phyloP scores from a whole-genome alignment of 2,329 filamentous ascomycete genomes.

The Fusarium zealandicum region DNA sequence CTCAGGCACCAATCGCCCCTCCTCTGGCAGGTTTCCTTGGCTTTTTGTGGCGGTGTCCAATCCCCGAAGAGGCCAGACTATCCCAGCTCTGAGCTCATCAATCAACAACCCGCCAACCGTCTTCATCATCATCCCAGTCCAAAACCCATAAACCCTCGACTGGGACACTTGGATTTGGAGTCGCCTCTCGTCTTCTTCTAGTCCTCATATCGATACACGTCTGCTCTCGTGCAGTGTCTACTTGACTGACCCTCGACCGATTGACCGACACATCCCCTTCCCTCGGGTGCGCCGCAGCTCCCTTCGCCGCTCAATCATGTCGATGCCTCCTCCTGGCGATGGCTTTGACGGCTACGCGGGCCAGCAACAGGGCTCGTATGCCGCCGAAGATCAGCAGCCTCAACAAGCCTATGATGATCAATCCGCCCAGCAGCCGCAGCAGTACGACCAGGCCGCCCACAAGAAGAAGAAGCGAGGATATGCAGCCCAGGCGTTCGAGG shows the following conservation, averaged over 20 bases:
- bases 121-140: conserved; percentile 34
- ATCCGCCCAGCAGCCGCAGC: conserved; percentile 38
- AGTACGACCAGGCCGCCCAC: conserved; percentile 49
- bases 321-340: conserved; percentile 61
- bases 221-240: conserved; percentile 21
- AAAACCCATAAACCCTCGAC: conserved; percentile 28
- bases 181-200: conserved; percentile 14
- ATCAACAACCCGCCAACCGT: conserved; percentile 25
- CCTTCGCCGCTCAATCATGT: conserved; percentile 55
- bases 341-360: conserved; percentile 50
- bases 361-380: conserved; percentile 56
- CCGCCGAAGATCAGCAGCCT: conserved; percentile 50
- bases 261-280: conserved; percentile 26
- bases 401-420: conserved; percentile 50
- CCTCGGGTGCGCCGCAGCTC: conserved; percentile 39
- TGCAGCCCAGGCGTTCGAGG: conserved; percentile 93
- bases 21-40: conserved; percentile 35
- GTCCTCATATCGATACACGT: conserved; percentile 1
- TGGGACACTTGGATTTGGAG: conserved; percentile 35
- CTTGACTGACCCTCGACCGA: conserved; percentile 11
- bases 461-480: conserved; percentile 95
- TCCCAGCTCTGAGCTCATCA: conserved; percentile 41
- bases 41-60: conserved; percentile 41
- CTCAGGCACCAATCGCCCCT: conserved; percentile 33
- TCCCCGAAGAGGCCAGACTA: conserved; percentile 42